Conservation (phyloP, 345 rosid species). For the Corymbia maculata region DNA sequence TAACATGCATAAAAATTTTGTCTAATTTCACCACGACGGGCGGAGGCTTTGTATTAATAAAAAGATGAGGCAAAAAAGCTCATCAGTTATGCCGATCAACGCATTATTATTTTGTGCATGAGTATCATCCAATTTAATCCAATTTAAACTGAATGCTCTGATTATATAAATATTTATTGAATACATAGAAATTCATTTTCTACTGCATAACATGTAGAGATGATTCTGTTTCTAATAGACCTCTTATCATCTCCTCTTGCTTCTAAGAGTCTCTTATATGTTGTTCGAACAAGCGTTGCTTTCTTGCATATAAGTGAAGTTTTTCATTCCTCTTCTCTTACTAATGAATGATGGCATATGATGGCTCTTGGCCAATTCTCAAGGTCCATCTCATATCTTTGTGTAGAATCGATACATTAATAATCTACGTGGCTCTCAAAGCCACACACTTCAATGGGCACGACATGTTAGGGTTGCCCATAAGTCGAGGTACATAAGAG, state of each 20-base stretch:
- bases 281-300: not conserved
- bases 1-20: not conserved
- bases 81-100: fast-evolving
- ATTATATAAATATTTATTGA: fast-evolving
- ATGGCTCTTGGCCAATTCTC: not conserved
- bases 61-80: not conserved
- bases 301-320: not conserved
- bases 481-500: not conserved
- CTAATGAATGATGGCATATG: not conserved
- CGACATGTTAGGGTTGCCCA: not conserved
- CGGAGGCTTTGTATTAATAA: not conserved
- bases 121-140: no score
- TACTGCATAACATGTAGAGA: not conserved
- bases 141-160: not conserved
- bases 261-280: not conserved
- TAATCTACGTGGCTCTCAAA: not conserved
- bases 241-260: not conserved
- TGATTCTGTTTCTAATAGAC: not conserved
- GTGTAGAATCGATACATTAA: not conserved
- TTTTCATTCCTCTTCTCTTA: not conserved
- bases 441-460: not conserved
- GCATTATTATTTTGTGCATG: fast-evolving
- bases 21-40: fast-evolving
- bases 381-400: not conserved
- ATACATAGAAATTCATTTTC: not conserved